Evolutionary conservation across 805 yeast species (phyloP).

Genomic region (Yarrowia keelungensis): DNA sequence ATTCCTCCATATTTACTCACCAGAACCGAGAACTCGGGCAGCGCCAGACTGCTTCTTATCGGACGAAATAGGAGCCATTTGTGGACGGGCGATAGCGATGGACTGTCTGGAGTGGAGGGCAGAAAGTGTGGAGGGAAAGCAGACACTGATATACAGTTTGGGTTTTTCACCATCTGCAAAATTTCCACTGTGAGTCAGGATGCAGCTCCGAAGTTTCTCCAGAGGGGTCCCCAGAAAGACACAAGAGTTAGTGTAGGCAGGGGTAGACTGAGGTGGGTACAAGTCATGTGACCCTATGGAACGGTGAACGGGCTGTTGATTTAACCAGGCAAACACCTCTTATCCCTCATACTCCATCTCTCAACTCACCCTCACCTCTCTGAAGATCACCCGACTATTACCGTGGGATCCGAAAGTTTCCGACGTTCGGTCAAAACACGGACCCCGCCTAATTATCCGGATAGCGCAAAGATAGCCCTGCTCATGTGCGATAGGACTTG

Average conservation of each 20-base stretch:
- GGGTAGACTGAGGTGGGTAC: too few relatives aligned
- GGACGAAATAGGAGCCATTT: conserved; percentile 45
- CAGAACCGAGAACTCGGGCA: conserved; percentile 93
- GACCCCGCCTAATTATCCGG: conserved; percentile 20
- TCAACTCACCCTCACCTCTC: neutral
- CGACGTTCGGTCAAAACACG: conserved; percentile 21
- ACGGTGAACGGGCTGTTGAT: too few relatives aligned
- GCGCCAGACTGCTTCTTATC: conserved; percentile 84
- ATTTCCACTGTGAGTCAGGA: conserved; percentile 34
- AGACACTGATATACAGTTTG: conserved; percentile 22
- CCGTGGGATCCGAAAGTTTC: conserved; percentile 24
- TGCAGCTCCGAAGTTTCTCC: conserved; percentile 39
- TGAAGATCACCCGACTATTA: conserved; percentile 12
- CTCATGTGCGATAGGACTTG: neutral
- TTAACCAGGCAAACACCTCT: too few relatives aligned
- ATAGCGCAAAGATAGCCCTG: conserved; percentile 1
- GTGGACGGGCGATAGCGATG: neutral
- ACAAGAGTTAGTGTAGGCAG: too few relatives aligned
- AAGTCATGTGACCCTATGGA: too few relatives aligned
- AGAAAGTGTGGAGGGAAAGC: conserved; percentile 21
- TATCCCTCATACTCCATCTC: neutral
- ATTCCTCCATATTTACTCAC: conserved; percentile 42
- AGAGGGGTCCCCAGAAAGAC: conserved; percentile 10
- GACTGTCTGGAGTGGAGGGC: neutral
- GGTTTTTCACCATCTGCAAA: conserved; percentile 9